Conservation (phyloP, 352 stramenopile genomes). For the Phytophthora sp. region DNA sequence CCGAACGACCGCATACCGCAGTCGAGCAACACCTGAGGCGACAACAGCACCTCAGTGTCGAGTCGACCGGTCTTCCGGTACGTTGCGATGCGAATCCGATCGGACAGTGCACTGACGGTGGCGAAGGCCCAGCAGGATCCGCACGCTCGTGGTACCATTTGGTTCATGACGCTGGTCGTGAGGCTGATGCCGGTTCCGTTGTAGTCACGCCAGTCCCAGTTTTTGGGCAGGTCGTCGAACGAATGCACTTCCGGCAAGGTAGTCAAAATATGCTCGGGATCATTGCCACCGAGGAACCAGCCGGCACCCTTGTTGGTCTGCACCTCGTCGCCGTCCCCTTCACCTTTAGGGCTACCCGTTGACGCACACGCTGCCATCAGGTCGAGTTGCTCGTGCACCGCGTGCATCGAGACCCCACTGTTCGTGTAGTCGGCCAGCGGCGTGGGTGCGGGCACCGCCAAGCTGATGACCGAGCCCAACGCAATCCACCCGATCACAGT, state of each 20-base stretch:
- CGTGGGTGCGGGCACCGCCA: conserved; percentile 26
- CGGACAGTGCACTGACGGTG: conserved; percentile 73
- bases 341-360: conserved; percentile 6
- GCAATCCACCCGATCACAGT: conserved; percentile 61
- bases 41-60: conserved; percentile 66
- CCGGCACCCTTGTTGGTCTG: conserved; percentile 44
- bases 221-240: conserved; percentile 61
- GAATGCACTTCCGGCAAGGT: conserved; percentile 50
- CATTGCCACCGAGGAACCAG: conserved; percentile 71
- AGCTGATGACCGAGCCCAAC: conserved; percentile 53
- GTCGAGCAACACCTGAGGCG: conserved; percentile 72
- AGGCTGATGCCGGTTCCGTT: conserved; percentile 80
- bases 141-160: conserved; percentile 80
- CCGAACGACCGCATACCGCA: conserved; percentile 85
- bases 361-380: conserved; percentile 52
- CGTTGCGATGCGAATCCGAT: conserved; percentile 75
- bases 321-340: conserved; percentile 19
- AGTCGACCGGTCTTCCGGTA: conserved; percentile 67
- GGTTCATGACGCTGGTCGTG: conserved; percentile 77
- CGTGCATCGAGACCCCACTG: conserved; percentile 47
- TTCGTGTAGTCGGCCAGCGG: conserved; percentile 47
- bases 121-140: conserved; percentile 84
- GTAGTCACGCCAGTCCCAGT: conserved; percentile 85
- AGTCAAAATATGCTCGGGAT: conserved; percentile 62
- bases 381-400: conserved; percentile 57